phyloP scores from a whole-genome alignment of 768 basidiomycete genomes.

The Auriscalpium microsporum region DNA sequence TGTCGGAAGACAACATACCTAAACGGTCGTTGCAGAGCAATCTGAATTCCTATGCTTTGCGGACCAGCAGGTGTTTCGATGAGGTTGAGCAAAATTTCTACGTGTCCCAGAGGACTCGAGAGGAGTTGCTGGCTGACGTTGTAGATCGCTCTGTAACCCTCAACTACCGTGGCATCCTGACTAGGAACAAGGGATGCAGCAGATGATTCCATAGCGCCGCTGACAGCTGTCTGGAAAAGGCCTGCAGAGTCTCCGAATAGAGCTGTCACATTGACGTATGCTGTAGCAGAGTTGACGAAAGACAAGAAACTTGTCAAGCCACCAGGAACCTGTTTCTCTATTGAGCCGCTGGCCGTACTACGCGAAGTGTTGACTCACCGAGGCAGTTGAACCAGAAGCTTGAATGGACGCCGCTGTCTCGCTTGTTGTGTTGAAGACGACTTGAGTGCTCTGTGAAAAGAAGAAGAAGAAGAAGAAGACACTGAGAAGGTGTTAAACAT shows the following conservation, averaged over 20 bases:
- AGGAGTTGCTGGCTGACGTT: constrained; percentile 33
- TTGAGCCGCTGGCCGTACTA: neutral
- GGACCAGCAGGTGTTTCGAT: constrained; percentile 31
- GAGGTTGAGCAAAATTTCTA: constrained; percentile 47
- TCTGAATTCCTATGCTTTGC: constrained; percentile 46
- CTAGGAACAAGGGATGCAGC: constrained; percentile 35
- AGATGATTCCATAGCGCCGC: constrained; percentile 23
- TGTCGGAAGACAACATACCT: constrained; percentile 25
- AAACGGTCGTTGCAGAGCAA: constrained; percentile 57
- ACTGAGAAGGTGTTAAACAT: neutral
- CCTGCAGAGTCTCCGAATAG: constrained; percentile 32
- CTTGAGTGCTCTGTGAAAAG: constrained; percentile 25
- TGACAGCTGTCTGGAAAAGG: constrained; percentile 26
- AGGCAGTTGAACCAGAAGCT: neutral
- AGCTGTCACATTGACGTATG: constrained; percentile 45
- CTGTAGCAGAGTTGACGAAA: constrained; percentile 56
- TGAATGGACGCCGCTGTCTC: constrained; percentile 28
- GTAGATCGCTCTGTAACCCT: constrained; percentile 52
- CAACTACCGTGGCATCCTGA: constrained; percentile 34
- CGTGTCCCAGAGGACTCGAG: constrained; percentile 35
- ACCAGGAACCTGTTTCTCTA: constrained; percentile 7
- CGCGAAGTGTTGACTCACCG: neutral
- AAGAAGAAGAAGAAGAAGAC: no score
- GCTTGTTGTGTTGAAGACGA: constrained; percentile 30
- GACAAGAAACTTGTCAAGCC: constrained; percentile 34